Evolutionary conservation across 371 early-diverging fungal genomes (phyloP), one percentile per base, ranked within the genome.

Genomic region (Lichtheimia hyalospora): DNA sequence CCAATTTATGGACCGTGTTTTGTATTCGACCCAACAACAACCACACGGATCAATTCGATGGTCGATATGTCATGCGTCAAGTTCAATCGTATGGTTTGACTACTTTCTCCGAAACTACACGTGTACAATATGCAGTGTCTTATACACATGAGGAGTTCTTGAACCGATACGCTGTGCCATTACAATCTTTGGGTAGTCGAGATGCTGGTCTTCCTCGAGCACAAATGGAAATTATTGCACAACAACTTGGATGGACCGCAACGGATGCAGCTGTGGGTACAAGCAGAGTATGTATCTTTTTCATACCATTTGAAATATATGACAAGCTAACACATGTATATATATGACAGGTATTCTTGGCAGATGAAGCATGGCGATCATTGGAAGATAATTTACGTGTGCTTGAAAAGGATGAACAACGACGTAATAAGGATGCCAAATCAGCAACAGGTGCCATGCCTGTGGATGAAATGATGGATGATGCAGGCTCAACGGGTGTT

Each of bases 1-100:
- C 95, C 1, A 87, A 88, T 28, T 77, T 92, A 1, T 96, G 96
- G 97, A 86, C 88, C 58, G 74, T 96, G 25, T 77, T 89, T 63
- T 94, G 93, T 77, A 68, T 97, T 39, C 79, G 82, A 14, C 89
- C 92, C 1, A 88, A 89, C 62, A 84, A 87, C 56, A 71, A 77
- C 5, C 74, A 77, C 52, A 74, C 73, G 60, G 62, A 68, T 21
- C 60, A 67, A 46, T 84, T 88, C 68, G 91, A 92, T 64, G 54
- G 66, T 18, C 80, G 79, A 44, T 69, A 68, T 49, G 83, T 94
- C 7, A 55, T 70, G 54, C 60, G 74, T 14, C 92, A 94, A 67
- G 66, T 91, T 3, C 60, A 74, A 1, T 65, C 70, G 4, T 76
- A 77, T 40, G 85, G 81, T 20, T 43, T 93, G 18, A 49, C 75